A percentile compares a stretch with the other conserved stretches of the same genome.
phyloP scores from a whole-genome alignment of 1,284 basidiomycete species.

The Pseudozyma tsukubaensis region DNA sequence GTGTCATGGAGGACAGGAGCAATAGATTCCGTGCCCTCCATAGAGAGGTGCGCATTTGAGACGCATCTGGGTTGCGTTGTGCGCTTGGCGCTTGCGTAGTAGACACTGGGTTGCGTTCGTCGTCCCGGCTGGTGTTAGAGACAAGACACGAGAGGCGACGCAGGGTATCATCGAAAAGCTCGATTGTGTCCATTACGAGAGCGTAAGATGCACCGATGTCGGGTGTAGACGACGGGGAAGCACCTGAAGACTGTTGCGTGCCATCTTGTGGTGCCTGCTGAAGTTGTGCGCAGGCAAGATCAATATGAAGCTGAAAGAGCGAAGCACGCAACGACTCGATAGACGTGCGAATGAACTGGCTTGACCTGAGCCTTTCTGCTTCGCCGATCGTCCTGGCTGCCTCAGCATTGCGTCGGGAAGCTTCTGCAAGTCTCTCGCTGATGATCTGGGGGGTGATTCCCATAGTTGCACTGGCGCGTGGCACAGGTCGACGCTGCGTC shows the following conservation, averaged over 20 bases:
- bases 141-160: slow-evolving; percentile 34
- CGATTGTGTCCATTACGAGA: slow-evolving; percentile 41
- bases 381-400: slow-evolving; percentile 34
- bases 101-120: neutral
- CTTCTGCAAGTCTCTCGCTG: slow-evolving; percentile 23
- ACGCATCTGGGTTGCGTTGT: slow-evolving; percentile 18
- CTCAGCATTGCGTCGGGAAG: slow-evolving; percentile 32
- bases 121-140: slow-evolving; percentile 11
- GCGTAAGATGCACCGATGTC: slow-evolving; percentile 26
- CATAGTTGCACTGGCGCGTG: slow-evolving; percentile 1
- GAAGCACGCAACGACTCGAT: slow-evolving; percentile 45
- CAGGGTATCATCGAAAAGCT: slow-evolving; percentile 40
- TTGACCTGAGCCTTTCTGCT: slow-evolving; percentile 32
- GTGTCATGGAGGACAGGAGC: slow-evolving; percentile 30
- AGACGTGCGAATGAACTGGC: slow-evolving; percentile 30
- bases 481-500: neutral
- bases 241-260: neutral
- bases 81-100: neutral
- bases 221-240: neutral
- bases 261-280: slow-evolving; percentile 9
- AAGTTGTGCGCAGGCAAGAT: slow-evolving; percentile 31
- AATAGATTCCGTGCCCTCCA: slow-evolving; percentile 40
- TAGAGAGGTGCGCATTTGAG: slow-evolving; percentile 29
- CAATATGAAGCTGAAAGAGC: slow-evolving; percentile 34
- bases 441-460: slow-evolving; percentile 19